Percentiles rank a stretch among this genome's conserved stretches.
Evolutionary conservation across 148 eudicot species (phyloP).

Genomic region (Agrostemma githago): DNA sequence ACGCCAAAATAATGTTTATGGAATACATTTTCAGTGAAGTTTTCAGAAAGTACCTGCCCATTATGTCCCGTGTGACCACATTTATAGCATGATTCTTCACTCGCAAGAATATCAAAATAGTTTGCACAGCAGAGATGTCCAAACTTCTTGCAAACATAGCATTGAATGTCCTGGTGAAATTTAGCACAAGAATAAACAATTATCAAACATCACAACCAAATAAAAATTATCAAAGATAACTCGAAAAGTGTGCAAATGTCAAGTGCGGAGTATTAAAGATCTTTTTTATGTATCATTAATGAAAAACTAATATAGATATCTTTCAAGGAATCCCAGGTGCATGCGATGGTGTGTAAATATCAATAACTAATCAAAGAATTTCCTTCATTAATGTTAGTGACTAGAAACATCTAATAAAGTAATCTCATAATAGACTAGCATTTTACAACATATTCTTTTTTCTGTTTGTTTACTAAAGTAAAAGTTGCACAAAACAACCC

Average conservation of each 20-base stretch:
- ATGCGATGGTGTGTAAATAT: neutral
- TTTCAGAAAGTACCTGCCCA: constrained; percentile 53
- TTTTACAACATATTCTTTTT: neutral
- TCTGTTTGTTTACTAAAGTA: neutral
- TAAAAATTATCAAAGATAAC: neutral
- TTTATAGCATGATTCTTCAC: constrained; percentile 73
- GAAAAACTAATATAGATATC: neutral
- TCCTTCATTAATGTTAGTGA: neutral
- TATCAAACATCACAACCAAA: neutral
- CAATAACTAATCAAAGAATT: neutral
- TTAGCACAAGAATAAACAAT: constrained; percentile 2
- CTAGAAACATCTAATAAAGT: neutral
- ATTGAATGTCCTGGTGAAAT: constrained; percentile 61
- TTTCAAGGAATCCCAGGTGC: neutral
- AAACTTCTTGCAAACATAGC: constrained; percentile 71
- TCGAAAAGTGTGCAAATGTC: neutral
- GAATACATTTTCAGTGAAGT: neutral
- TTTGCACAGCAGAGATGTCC: constrained; percentile 92
- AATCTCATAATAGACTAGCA: neutral
- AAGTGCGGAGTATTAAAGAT: neutral
- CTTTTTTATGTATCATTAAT: neutral
- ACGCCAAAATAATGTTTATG: neutral
- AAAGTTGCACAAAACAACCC: neutral
- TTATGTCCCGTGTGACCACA: constrained; percentile 88
- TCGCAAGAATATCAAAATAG: constrained; percentile 39